Conservation (phyloP, 2,329 filamentous ascomycete genomes). For the Penicillium vulpinum region DNA sequence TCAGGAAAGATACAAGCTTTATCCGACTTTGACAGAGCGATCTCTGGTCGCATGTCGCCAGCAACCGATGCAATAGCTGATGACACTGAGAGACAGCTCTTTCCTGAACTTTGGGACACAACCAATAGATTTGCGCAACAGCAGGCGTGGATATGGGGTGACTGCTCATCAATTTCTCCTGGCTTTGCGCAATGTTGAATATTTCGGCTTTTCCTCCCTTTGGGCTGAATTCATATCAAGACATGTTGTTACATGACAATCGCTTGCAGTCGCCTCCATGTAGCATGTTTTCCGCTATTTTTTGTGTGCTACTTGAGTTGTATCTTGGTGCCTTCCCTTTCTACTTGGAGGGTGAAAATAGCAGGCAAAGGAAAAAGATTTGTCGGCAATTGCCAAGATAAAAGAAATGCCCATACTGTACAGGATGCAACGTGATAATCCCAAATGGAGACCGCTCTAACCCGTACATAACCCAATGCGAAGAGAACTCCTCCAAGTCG, state of each 20-base stretch:
- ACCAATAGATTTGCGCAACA: constrained; percentile 17
- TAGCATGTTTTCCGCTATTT: neutral
- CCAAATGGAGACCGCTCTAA: constrained; percentile 20
- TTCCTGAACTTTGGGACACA: constrained; percentile 1
- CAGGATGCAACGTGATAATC: constrained; percentile 21
- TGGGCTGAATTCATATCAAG: too few species aligned
- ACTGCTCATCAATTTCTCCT: neutral
- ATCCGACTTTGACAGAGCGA: neutral
- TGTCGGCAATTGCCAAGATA: constrained; percentile 14
- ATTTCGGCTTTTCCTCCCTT: neutral
- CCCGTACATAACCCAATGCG: constrained; percentile 17
- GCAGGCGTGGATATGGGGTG: constrained; percentile 27
- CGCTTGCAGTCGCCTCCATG: neutral
- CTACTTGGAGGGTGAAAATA: neutral
- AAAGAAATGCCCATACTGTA: constrained; percentile 26
- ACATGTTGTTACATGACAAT: too few species aligned
- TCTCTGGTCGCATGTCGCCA: neutral
- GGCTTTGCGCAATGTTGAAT: neutral
- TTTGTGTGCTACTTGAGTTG: too few species aligned
- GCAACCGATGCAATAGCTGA: neutral
- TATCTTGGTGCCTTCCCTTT: neutral
- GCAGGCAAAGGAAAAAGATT: constrained; percentile 2
- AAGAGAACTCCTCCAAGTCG: constrained; percentile 11
- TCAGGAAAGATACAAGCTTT: neutral
- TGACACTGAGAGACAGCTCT: neutral